phyloP scores from a whole-genome alignment of 2,329 filamentous ascomycete species.

The Hymenoscyphus infarciens region DNA sequence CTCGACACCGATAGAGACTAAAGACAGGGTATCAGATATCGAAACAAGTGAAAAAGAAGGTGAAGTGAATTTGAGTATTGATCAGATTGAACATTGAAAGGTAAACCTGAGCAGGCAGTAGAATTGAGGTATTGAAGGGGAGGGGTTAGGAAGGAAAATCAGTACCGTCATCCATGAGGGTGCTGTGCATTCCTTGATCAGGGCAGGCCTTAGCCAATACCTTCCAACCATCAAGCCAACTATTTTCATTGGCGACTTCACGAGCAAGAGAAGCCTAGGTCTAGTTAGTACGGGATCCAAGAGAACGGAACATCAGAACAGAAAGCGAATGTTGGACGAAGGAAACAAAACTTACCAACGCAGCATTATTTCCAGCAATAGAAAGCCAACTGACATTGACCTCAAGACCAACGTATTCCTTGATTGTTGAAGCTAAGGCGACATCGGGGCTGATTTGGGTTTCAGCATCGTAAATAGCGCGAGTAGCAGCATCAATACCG shows the following conservation, averaged over 20 bases:
- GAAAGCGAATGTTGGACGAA: too few relatives aligned
- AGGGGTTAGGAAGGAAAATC: not conserved
- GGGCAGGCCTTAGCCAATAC: not conserved
- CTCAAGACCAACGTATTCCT: not conserved
- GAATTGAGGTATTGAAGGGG: not conserved
- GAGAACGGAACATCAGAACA: too few relatives aligned
- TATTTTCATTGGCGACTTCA: not conserved
- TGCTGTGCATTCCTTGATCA: not conserved
- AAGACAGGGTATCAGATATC: not conserved
- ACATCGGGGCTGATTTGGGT: not conserved
- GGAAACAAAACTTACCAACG: not conserved
- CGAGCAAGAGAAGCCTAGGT: not conserved
- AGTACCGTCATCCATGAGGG: not conserved
- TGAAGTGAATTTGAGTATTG: not conserved
- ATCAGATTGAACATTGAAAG: not conserved
- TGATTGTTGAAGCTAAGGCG: not conserved
- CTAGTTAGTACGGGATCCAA: not conserved
- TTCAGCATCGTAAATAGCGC: not conserved
- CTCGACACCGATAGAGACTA: not conserved
- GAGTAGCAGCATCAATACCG: not conserved
- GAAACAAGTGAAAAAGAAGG: not conserved
- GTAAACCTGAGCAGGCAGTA: not conserved
- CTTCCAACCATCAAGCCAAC: slow-evolving; percentile 2
- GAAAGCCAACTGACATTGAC: not conserved
- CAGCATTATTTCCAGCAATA: not conserved